Evolutionary conservation across 306 rosid species (phyloP).

Genomic region (Cucumis sativus): DNA sequence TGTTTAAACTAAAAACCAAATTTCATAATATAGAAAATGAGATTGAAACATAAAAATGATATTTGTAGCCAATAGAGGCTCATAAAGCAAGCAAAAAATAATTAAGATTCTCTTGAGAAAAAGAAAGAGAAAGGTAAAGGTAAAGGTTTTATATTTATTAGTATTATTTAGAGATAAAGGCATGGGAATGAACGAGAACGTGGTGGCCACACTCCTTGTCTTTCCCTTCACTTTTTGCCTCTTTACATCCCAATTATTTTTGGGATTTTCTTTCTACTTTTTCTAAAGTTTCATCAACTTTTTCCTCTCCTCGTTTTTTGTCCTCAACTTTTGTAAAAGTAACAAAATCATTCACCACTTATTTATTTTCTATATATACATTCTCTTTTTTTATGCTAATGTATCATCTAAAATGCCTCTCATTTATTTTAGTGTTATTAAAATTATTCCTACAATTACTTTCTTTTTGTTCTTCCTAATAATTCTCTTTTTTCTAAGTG

Average conservation of each 20-base stretch:
- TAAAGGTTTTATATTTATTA: neutral
- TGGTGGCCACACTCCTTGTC: neutral
- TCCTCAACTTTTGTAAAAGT: no score
- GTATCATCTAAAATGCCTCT: no score
- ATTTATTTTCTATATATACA: no score
- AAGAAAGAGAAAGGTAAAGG: no score
- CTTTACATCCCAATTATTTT: neutral
- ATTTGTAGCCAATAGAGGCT: neutral
- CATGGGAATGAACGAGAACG: neutral
- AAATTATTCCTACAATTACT: no score
- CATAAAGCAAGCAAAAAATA: neutral
- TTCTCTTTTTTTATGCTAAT: no score
- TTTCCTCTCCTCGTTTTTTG: no score
- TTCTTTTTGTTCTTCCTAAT: no score
- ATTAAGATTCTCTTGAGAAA: neutral
- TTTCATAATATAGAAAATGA: neutral
- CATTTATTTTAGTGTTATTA: no score
- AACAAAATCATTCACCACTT: no score
- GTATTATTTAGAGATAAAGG: neutral
- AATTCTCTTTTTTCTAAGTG: no score
- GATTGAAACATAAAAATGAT: neutral
- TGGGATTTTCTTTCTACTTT: neutral
- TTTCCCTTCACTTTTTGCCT: neutral
- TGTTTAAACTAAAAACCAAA: neutral
- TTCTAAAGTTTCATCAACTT: neutral